Conservation (phyloP, 2,329 filamentous ascomycete species). For the Penicillium sclerotigenum region DNA sequence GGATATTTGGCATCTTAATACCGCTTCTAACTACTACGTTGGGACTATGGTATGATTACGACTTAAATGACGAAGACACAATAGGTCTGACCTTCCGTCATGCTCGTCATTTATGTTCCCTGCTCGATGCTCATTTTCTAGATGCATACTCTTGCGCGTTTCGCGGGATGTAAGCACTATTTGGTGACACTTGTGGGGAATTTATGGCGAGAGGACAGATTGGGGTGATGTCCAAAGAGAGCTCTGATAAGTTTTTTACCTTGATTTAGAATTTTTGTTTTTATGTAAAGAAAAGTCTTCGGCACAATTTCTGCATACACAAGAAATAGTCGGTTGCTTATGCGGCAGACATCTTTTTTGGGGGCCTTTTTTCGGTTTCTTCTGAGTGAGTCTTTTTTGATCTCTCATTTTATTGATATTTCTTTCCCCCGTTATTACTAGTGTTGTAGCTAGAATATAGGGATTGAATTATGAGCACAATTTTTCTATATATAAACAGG, state of each 20-base stretch:
- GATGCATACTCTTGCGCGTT: slow-evolving; percentile 34
- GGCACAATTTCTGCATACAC: too few species aligned
- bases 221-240: slow-evolving; percentile 42
- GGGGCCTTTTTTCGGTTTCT: too few species aligned
- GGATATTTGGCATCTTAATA: not conserved
- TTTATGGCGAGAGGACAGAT: slow-evolving; percentile 4
- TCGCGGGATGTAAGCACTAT: slow-evolving; percentile 32
- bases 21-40: not conserved
- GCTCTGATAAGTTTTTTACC: slow-evolving; percentile 36
- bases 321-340: too few species aligned
- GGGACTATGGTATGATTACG: not conserved
- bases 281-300: too few species aligned
- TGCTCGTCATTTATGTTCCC: slow-evolving; percentile 5
- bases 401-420: too few species aligned
- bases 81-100: slow-evolving; percentile 24
- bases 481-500: too few species aligned
- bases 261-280: not conserved
- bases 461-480: too few species aligned
- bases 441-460: too few species aligned
- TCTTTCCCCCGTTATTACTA: too few species aligned
- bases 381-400: too few species aligned
- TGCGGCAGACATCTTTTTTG: too few species aligned
- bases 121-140: not conserved
- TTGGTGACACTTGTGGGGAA: not conserved
- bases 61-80: slow-evolving; percentile 37